Conservation (phyloP, 2,329 filamentous ascomycete species). For the Ophiognomonia clavigignenti-juglandacearum region DNA sequence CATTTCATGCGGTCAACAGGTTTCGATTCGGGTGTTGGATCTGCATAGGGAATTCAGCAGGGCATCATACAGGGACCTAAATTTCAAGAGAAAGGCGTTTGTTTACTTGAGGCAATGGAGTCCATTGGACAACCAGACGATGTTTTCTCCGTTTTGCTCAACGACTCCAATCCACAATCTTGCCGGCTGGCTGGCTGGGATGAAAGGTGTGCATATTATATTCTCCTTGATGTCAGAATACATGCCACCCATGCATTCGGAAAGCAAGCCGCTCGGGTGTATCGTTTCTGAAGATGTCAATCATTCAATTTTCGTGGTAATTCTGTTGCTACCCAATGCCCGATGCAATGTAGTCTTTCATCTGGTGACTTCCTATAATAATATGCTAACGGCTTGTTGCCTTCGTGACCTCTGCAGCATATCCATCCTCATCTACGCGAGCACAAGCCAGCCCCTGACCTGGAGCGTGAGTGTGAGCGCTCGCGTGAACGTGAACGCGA, state of each 20-base stretch:
- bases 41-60: too few relatives aligned
- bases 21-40: not conserved
- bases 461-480: too few relatives aligned
- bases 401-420: too few relatives aligned
- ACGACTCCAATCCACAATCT: too few relatives aligned
- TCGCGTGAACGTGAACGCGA: too few relatives aligned
- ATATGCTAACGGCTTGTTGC: not conserved
- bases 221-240: too few relatives aligned
- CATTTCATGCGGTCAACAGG: not conserved
- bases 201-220: too few relatives aligned
- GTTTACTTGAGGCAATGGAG: not conserved
- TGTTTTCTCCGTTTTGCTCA: not conserved
- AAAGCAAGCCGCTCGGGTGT: too few relatives aligned
- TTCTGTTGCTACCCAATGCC: not conserved
- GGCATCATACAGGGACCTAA: not conserved
- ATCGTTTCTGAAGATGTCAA: not conserved
- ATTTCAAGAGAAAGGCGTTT: not conserved
- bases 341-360: not conserved
- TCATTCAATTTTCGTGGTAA: not conserved
- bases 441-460: too few relatives aligned
- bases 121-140: not conserved
- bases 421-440: too few relatives aligned
- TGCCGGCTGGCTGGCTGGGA: too few relatives aligned
- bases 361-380: not conserved
- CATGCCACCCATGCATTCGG: too few relatives aligned